A percentile compares a stretch with the other conserved stretches of the same genome.
These are phyloP conservation scores for Fusarium mangiferae DNA, from an alignment of 2,329 filamentous ascomycete genomes.

Conservation along the genomic window DNA sequence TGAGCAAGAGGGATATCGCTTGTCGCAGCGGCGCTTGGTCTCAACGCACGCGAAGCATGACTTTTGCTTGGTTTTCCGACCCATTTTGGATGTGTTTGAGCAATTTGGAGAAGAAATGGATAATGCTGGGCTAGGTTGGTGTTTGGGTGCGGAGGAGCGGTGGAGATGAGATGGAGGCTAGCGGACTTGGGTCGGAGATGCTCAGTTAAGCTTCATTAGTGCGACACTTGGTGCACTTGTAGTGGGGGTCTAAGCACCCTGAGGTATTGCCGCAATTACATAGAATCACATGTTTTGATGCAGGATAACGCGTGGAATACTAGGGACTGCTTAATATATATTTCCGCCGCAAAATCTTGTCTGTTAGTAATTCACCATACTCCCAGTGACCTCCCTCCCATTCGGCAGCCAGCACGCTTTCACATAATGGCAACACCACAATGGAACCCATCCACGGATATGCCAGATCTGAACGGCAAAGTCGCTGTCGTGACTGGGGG, in stretches of 20 bases:
- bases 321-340: too few species aligned
- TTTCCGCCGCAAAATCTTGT: too few species aligned
- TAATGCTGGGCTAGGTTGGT: not conserved
- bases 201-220: not conserved
- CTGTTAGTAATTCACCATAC: too few species aligned
- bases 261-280: too few species aligned
- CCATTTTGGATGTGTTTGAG: not conserved
- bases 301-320: too few species aligned
- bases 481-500: not conserved
- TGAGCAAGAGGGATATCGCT: not conserved
- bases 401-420: rapidly evolving
- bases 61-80: not conserved
- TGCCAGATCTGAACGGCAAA: not conserved
- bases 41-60: not conserved
- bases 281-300: too few species aligned
- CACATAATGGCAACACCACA: rapidly evolving
- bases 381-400: too few species aligned
- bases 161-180: not conserved
- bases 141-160: not conserved
- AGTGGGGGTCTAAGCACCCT: too few species aligned
- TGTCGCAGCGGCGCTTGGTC: not conserved
- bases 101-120: rapidly evolving
- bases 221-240: too few species aligned
- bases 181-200: not conserved
- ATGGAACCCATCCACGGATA: not conserved